These are phyloP conservation scores for Viola odorata DNA, from an alignment of 345 rosid genomes.

Conservation along the genomic window DNA sequence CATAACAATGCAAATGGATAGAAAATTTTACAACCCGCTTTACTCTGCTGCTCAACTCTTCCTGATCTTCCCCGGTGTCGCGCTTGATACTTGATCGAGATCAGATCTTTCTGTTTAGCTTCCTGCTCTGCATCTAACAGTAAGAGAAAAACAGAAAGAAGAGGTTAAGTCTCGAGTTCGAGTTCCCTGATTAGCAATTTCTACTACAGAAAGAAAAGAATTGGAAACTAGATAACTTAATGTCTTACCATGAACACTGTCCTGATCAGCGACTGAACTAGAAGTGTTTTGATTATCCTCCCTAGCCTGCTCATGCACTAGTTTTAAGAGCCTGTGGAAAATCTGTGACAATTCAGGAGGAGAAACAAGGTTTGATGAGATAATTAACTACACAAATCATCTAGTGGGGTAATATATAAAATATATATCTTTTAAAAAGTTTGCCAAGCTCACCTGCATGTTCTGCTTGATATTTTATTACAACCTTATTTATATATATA, in stretches of 20 bases:
- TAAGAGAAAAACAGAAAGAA: neutral
- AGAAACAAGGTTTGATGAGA: constrained; percentile 9
- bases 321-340: constrained; percentile 48
- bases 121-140: constrained; percentile 17
- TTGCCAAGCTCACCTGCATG: constrained; percentile 60
- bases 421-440: no score
- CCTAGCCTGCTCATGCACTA: constrained; percentile 31
- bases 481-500: constrained; percentile 4
- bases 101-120: constrained; percentile 24
- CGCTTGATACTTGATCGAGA: constrained; percentile 8
- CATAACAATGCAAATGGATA: constrained; percentile 36
- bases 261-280: constrained; percentile 5
- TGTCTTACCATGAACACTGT: constrained; percentile 21
- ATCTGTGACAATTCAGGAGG: constrained; percentile 44
- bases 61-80: constrained; percentile 22
- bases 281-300: constrained; percentile 3
- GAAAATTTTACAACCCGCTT: constrained; percentile 13
- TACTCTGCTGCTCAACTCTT: constrained; percentile 6
- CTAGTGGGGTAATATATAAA: neutral
- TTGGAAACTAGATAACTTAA: no score
- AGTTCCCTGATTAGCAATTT: no score
- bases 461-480: constrained; percentile 21
- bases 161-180: no score
- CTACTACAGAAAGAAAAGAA: no score
- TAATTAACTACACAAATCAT: neutral